Base-by-base conservation (phyloP, 2,329 filamentous ascomycete genomes). In the Beauveria scarabaeidicola region DNA sequence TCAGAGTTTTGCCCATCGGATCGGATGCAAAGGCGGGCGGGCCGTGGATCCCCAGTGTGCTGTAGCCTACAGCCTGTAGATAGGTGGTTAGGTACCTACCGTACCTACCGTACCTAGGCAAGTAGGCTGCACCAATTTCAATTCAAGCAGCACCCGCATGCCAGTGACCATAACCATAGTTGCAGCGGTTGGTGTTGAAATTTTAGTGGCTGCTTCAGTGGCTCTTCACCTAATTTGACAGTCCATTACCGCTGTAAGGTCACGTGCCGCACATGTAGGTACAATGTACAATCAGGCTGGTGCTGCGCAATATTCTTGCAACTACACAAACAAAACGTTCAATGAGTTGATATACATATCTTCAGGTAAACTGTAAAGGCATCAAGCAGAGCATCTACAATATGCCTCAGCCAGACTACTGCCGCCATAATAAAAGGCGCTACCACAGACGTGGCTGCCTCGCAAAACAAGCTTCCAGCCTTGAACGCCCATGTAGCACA, bases 1-100 rank as follows among this genome's bases (percentile, higher is more conserved):
- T 50, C 36, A 51, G 38, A 58, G 55, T 58, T 58, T 58, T 58
- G 55, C 55, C 11, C 46, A 40, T 50, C 21, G 15, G 40, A 25
- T 19, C 32, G 47, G 19, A 29, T 50, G 25, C 43, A 46, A 50
- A 50, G 36, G 51, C 51, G 51, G 38, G 38, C 51, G 32, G 32
- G 11, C 32, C 53, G 53, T 46, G 53, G 53, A 55, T 6, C 52
- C 52, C 29, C 11, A 32, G 29, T 32, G 11, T 32, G 29, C 29
- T 32, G 29, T 32, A 32, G 29, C 29, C 29, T 32, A 13, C 11
- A 13, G 29, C 29, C 29, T 32, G 29, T 32, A 32, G 11, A 13
- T 32, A 10, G 29, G 29, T 32, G 13, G 29, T 32, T 32, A 32
- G 29, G 29, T 32, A 32, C 29, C 10, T 32, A n/a, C n/a, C n/a